Percentiles rank a stretch among this genome's conserved stretches.
phyloP scores from a whole-genome alignment of 257 asterid genomes.

The Solanum gandarillasii region DNA sequence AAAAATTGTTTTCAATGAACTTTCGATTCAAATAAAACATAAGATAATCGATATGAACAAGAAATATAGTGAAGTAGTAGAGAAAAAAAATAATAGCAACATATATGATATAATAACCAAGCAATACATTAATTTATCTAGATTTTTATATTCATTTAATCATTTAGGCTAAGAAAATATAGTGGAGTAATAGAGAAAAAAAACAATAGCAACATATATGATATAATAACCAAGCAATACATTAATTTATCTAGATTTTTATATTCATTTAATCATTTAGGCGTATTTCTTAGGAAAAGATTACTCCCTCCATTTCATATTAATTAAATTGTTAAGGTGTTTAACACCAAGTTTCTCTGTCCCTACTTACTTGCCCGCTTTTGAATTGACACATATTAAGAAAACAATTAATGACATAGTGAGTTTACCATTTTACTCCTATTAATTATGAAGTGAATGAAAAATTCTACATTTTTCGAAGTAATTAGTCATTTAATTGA shows the following conservation, averaged over 20 bases:
- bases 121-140: not conserved
- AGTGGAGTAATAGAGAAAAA: not conserved
- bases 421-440: too few relatives aligned
- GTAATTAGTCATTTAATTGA: too few relatives aligned
- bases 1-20: not conserved
- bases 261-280: not conserved
- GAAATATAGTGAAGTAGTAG: not conserved
- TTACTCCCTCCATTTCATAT: not conserved
- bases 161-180: not conserved
- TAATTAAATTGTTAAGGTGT: too few relatives aligned
- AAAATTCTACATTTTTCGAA: too few relatives aligned
- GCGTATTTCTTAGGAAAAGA: not conserved
- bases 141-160: not conserved
- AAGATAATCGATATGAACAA: not conserved
- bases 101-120: not conserved
- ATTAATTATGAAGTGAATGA: too few relatives aligned
- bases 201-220: not conserved
- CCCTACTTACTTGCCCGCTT: too few relatives aligned
- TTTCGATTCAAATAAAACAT: not conserved
- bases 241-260: not conserved
- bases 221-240: not conserved
- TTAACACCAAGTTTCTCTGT: too few relatives aligned
- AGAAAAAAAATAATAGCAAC: not conserved
- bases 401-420: too few relatives aligned
- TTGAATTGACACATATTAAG: too few relatives aligned